A percentile compares a stretch with the other conserved stretches of the same genome.
Conservation (phyloP, 176 grass and related monocot species). For the Cenchrus purpureus region DNA sequence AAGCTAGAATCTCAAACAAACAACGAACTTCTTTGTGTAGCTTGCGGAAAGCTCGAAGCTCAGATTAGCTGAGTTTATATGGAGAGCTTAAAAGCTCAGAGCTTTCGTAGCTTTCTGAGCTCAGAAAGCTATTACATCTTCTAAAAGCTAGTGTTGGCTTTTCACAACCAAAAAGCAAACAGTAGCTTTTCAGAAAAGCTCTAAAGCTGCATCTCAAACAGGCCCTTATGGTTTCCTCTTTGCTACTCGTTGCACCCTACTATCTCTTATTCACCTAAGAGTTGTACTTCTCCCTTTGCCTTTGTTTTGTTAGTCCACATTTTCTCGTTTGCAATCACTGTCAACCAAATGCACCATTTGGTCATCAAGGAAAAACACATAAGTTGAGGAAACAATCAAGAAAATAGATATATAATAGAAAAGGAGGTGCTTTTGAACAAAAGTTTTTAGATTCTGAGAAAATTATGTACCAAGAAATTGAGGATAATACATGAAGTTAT, state of each 20-base stretch:
- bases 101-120: no score
- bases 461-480: background rate
- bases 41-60: no score
- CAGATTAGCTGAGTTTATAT: no score
- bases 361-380: background rate
- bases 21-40: no score
- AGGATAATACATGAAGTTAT: background rate
- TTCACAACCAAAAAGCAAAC: no score
- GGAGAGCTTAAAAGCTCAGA: no score
- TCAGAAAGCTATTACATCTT: no score
- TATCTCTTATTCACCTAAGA: background rate
- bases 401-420: background rate
- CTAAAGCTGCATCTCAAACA: no score
- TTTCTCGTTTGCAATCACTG: conserved; percentile 5
- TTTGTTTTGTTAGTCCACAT: background rate
- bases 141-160: no score
- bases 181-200: no score
- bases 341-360: background rate
- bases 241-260: background rate
- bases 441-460: background rate
- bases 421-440: background rate
- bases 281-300: background rate
- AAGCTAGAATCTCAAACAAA: no score
- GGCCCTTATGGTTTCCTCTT: background rate
- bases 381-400: background rate